Conservation (phyloP, 768 basidiomycete species). For the Hypholoma fasciculare region DNA sequence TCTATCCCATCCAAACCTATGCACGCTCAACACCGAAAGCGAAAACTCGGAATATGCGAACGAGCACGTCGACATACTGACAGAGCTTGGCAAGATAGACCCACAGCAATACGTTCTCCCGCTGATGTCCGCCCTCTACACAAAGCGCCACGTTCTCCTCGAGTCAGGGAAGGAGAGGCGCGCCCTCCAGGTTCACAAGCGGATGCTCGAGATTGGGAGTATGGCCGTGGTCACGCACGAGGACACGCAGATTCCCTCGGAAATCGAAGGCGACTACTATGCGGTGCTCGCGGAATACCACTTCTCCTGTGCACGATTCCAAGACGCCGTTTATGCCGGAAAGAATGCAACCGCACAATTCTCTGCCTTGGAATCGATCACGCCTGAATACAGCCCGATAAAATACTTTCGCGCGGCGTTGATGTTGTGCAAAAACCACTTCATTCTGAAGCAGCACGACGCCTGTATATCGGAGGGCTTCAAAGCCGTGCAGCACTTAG, state of each 20-base stretch:
- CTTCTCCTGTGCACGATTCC: background rate
- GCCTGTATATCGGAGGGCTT: background rate
- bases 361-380: background rate
- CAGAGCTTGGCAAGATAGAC: background rate
- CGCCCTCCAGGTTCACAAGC: background rate
- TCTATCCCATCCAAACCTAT: background rate
- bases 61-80: background rate
- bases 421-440: background rate
- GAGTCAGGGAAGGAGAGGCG: background rate
- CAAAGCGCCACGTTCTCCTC: background rate
- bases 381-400: background rate
- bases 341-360: constrained; percentile 1
- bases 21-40: background rate
- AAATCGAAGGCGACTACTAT: constrained; percentile 3
- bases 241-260: background rate
- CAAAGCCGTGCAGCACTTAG: background rate
- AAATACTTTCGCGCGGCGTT: background rate
- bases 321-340: background rate
- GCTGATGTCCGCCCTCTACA: background rate
- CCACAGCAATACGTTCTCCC: background rate
- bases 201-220: background rate
- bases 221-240: background rate
- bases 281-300: background rate
- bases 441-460: background rate
- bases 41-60: background rate